Evolutionary conservation across 257 asterid genomes (phyloP), one percentile per base, ranked within the genome.

Genomic region (Rhazya stricta): DNA sequence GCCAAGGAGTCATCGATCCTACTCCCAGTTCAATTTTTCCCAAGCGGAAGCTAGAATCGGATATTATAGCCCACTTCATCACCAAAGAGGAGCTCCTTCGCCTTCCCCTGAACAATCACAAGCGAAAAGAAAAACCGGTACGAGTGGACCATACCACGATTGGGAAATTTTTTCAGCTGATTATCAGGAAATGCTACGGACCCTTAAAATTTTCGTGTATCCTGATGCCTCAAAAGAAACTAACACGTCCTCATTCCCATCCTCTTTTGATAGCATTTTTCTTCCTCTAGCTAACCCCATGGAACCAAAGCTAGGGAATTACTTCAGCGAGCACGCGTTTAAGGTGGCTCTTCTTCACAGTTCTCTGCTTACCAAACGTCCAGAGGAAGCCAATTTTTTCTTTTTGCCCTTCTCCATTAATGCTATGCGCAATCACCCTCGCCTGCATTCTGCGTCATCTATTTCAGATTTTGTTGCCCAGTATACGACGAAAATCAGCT

Each of bases 391-490:
- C 21, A 75, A 85, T 75, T 90, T 92, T 86, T 90, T 86, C 86
- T 89, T 74, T 60, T 78, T 92, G 90, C 96, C 97, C 8, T 92
- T 92, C 77, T 90, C 97, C 43, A 84, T 92, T 77, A 92, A 92
- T 50, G 83, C 72, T 39, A 88, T 92, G 95, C 86, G 97, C 8
- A 83, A 92, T 74, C 91, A 85, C 69, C 95, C 92, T 15, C 81
- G 65, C 21, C 8, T 92, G 70, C 91, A 66, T 39, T 81, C 91
- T 1, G 93, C 82, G 19, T 76, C 88, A 0, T 76, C 87, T 68
- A 92, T 92, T 65, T 78, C 91, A 32, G 79, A 79, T 32, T 90
- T 90, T 74, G 87, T 92, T 29, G 91, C 96, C 43, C 45, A 81
- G 29, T 90, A 92, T 62, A 81, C 89, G 4, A 39, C 69, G 53